Evolutionary conservation across 179 eudicot species (phyloP).

Genomic region (Silene coronaria): DNA sequence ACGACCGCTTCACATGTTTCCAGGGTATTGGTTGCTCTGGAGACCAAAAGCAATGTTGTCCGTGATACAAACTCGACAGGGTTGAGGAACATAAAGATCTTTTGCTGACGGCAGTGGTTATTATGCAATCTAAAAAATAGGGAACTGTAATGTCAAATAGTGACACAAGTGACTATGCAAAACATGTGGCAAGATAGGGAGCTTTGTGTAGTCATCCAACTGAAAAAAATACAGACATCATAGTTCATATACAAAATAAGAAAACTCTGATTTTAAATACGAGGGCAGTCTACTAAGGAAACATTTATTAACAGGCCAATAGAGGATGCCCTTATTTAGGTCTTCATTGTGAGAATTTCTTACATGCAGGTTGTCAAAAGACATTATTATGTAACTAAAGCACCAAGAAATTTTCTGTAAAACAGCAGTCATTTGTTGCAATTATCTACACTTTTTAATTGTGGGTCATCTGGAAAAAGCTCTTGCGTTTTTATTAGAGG

Average conservation of each 20-base stretch:
- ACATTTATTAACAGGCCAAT: background rate
- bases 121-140: background rate
- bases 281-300: background rate
- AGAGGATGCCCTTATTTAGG: slow-evolving; percentile 4
- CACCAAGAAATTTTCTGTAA: background rate
- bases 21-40: background rate
- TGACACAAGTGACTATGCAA: slow-evolving; percentile 1
- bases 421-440: background rate
- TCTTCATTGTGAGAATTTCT: background rate
- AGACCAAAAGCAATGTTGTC: background rate
- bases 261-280: background rate
- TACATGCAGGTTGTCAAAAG: background rate
- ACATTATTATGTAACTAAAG: background rate
- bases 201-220: background rate
- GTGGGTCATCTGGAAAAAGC: background rate
- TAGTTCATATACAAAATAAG: background rate
- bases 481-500: background rate
- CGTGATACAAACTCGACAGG: background rate
- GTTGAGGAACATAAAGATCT: background rate
- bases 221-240: background rate
- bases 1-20: background rate
- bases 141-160: background rate
- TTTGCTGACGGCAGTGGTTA: background rate
- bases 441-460: background rate
- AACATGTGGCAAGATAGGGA: background rate